Evolutionary conservation across 1,284 basidiomycete species (phyloP), one percentile per base, ranked within the genome.

Genomic region (Cutaneotrichosporon sp.): DNA sequence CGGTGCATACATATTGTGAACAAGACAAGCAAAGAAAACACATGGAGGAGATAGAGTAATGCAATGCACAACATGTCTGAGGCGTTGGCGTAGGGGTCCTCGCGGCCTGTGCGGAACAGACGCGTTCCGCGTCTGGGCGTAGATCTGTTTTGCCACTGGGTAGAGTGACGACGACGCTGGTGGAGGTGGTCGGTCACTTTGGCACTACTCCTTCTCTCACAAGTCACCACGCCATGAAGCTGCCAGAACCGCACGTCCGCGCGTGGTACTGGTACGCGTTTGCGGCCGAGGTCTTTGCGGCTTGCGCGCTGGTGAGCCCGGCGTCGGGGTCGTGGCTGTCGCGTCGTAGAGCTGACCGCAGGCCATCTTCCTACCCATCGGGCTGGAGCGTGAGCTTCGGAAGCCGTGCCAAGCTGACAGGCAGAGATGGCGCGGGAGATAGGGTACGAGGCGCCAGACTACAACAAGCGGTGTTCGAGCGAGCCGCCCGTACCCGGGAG

Each of bases 341-440:
- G 26, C 26, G 26, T 30, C 26, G 26, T 10, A 20, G 0, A 1
- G 46, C 39, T 45, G 36, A 47, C 45, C 17, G 18, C 43, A 72
- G 70, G 68, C 70, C 4, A 73, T 74, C 60, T 76, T 74, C 58
- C 54, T 74, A 30, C 74, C 73, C 0, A 72, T 76, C 46, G 70
- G 69, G 0, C 60, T 76, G 2, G 74, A 76, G 46, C 69, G 72
- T 72, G 39, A 49, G 69, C 63, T 1, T 22, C 12, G 12, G 3
- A 4, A 8, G 1, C 23, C 10, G n/a, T 46, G 26, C 10, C 15
- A n/a, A n/a, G 38, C 42, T 41, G 36, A 44, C 20, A 30, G 1
- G 14, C 47, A 74, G 72, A 70, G 43, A 68, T 76, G 60, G 74
- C 72, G 5, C 54, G 70, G 35, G 66, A 69, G 41, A 59, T 72